Evolutionary conservation across 176 grass and related monocot genomes (phyloP).

Genomic region (Raddia guianensis): DNA sequence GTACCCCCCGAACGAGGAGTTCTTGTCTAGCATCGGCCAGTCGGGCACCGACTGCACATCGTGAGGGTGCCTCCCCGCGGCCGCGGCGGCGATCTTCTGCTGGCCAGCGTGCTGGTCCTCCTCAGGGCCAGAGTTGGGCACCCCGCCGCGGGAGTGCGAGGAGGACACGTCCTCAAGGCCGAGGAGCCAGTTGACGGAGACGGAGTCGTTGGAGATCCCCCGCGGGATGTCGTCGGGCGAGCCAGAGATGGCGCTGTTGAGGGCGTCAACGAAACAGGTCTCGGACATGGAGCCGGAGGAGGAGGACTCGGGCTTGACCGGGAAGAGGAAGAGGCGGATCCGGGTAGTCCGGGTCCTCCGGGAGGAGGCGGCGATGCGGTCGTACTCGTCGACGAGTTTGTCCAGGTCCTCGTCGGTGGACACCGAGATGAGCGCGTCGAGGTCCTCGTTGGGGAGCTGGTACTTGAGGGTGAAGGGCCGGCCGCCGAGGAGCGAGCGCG

Average conservation of each 20-base stretch:
- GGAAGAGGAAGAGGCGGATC: slow-evolving; percentile 96
- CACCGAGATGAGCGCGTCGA: slow-evolving; percentile 93
- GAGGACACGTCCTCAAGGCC: slow-evolving; percentile 91
- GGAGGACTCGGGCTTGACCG: slow-evolving; percentile 75
- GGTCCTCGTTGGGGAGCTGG: slow-evolving; percentile 98
- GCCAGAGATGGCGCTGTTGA: slow-evolving; percentile 75
- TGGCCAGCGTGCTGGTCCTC: slow-evolving; percentile 43
- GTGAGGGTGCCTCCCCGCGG: slow-evolving; percentile 45
- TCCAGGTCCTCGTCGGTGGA: slow-evolving; percentile 97
- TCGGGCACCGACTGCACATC: slow-evolving; percentile 84
- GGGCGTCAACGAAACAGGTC: slow-evolving; percentile 91
- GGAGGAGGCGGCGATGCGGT: slow-evolving; percentile 63
- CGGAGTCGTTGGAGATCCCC: slow-evolving; percentile 76
- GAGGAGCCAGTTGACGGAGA: slow-evolving; percentile 93
- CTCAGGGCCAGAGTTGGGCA: neutral
- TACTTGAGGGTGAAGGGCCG: slow-evolving; percentile 93
- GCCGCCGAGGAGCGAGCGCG: slow-evolving; percentile 70
- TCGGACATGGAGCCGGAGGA: slow-evolving; percentile 85
- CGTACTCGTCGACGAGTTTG: slow-evolving; percentile 98
- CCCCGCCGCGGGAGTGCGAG: slow-evolving; percentile 60
- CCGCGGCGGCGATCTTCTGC: slow-evolving; percentile 36
- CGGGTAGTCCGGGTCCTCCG: slow-evolving; percentile 56
- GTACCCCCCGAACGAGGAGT: slow-evolving; percentile 66
- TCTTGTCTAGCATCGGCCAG: slow-evolving; percentile 87
- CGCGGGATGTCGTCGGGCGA: slow-evolving; percentile 74